Percentiles rank a stretch among this genome's conserved stretches.
phyloP scores from a whole-genome alignment of 495 filamentous ascomycete genomes.

The Hyaloscypha hepaticicola region DNA sequence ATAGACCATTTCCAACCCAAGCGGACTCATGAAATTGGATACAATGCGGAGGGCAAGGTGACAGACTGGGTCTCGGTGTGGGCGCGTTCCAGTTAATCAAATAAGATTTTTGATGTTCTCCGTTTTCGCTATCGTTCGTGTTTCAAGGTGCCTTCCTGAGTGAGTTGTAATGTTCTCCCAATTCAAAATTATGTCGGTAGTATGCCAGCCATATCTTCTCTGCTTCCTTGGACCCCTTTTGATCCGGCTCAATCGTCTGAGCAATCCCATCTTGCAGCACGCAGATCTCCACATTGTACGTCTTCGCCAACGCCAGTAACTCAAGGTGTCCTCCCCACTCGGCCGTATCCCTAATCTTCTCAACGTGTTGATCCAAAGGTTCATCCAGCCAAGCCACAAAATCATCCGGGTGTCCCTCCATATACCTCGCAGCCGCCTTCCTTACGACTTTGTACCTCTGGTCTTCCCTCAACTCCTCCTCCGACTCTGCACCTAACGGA shows the following conservation, averaged over 20 bases:
- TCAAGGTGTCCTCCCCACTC: conserved; percentile 98
- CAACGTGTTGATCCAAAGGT: conserved; percentile 68
- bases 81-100: conserved; percentile 32
- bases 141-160: conserved; percentile 48
- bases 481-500: conserved; percentile 35
- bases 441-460: conserved; percentile 54
- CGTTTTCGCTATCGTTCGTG: not conserved
- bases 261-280: conserved; percentile 82
- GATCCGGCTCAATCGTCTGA: conserved; percentile 64
- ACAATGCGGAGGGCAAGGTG: conserved; percentile 48
- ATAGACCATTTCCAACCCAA: conserved; percentile 65
- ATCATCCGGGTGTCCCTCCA: conserved; percentile 49
- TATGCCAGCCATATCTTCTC: conserved; percentile 86
- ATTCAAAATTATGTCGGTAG: conserved; percentile 85
- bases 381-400: conserved; percentile 80
- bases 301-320: conserved; percentile 77
- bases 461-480: conserved; percentile 23
- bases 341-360: conserved; percentile 79
- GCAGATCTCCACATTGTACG: conserved; percentile 78
- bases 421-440: conserved; percentile 56
- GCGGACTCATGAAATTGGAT: conserved; percentile 62
- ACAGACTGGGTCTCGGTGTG: conserved; percentile 61
- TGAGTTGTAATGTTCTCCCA: conserved; percentile 98
- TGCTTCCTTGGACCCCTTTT: conserved; percentile 30
- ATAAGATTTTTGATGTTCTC: conserved; percentile 1